Conservation (phyloP, 768 basidiomycete genomes). For the Mycena amicta region DNA sequence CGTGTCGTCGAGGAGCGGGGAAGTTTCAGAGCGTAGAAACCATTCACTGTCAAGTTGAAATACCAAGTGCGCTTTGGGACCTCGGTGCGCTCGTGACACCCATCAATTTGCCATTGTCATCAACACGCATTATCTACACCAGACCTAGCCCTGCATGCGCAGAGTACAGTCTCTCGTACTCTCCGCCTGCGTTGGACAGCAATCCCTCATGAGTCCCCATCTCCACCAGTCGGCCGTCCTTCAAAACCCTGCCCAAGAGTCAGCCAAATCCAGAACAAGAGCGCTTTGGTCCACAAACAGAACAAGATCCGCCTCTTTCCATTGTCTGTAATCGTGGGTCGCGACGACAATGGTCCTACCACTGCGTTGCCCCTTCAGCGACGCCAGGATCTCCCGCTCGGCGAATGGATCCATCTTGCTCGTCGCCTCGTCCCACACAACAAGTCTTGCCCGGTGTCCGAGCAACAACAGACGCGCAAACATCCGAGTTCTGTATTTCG, state of each 20-base stretch:
- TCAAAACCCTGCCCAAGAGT: slow-evolving; percentile 41
- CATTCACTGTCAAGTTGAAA: neutral
- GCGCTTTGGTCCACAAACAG: slow-evolving; percentile 39
- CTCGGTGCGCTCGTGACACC: too few species aligned
- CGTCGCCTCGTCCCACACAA: slow-evolving; percentile 62
- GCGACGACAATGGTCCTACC: slow-evolving; percentile 61
- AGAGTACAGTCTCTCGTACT: slow-evolving; percentile 43
- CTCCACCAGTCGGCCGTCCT: slow-evolving; percentile 43
- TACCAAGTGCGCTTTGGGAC: neutral
- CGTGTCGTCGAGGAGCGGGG: slow-evolving; percentile 14
- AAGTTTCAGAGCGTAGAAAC: slow-evolving; percentile 5
- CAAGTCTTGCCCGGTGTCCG: slow-evolving; percentile 45
- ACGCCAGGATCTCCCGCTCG: slow-evolving; percentile 50
- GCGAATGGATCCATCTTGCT: slow-evolving; percentile 58
- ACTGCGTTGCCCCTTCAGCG: slow-evolving; percentile 36
- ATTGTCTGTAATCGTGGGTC: slow-evolving; percentile 56
- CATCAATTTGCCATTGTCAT: neutral
- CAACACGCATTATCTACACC: neutral
- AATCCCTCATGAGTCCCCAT: slow-evolving; percentile 44
- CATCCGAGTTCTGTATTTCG: slow-evolving; percentile 27
- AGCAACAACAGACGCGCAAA: slow-evolving; percentile 49
- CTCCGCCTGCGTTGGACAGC: slow-evolving; percentile 35
- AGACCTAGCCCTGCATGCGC: slow-evolving; percentile 13
- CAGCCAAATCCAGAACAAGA: slow-evolving; percentile 2
- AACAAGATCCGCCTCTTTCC: slow-evolving; percentile 51